phyloP scores from a whole-genome alignment of 768 basidiomycete species.

The Suillus americanus region DNA sequence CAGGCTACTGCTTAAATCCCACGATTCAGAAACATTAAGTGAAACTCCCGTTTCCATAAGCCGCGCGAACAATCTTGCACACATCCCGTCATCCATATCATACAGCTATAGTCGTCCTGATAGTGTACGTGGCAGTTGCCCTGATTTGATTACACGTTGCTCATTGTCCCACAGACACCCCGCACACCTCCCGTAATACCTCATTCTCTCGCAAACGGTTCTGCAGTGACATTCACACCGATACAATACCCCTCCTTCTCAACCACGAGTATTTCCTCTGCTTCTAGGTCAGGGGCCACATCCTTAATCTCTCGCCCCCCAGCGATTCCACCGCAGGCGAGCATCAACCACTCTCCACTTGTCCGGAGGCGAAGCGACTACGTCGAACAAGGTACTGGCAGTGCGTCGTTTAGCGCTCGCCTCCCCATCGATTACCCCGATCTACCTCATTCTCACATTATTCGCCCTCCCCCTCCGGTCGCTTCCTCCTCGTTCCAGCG shows the following conservation, averaged over 20 bases:
- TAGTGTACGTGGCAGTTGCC: conserved; percentile 38
- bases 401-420: conserved; percentile 35
- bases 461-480: conserved; percentile 79
- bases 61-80: conserved; percentile 43
- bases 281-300: conserved; percentile 23
- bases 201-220: conserved; percentile 39
- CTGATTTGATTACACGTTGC: background rate
- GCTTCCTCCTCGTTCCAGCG: conserved; percentile 70
- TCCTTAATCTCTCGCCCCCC: conserved; percentile 43
- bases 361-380: conserved; percentile 75
- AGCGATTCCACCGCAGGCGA: conserved; percentile 79
- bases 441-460: conserved; percentile 55
- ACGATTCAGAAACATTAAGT: conserved; percentile 12
- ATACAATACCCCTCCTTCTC: conserved; percentile 57
- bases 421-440: conserved; percentile 81
- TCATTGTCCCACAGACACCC: conserved; percentile 31
- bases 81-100: conserved; percentile 42
- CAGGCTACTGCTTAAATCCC: conserved; percentile 18
- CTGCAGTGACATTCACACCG: too few relatives aligned
- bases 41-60: conserved; percentile 17
- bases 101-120: conserved; percentile 49
- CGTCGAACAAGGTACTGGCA: conserved; percentile 58
- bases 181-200: conserved; percentile 34
- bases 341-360: conserved; percentile 76
- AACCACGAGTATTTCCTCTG: conserved; percentile 38